Evolutionary conservation across 371 early-diverging fungal genomes (phyloP).

Genomic region (Mucor indicus): DNA sequence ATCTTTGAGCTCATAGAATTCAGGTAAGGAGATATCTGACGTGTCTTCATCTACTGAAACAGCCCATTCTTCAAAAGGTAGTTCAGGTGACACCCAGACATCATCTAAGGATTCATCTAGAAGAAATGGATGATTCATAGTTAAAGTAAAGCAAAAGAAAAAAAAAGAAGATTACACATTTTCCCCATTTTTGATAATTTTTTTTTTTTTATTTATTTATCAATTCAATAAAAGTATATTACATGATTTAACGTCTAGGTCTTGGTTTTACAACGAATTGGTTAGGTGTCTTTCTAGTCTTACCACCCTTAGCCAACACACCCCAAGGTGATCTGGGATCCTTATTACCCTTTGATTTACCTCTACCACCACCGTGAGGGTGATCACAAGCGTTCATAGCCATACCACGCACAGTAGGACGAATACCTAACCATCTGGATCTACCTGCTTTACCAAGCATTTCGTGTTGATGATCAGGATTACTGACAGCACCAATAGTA

Average conservation of each 20-base stretch:
- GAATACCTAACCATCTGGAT: conserved; percentile 77
- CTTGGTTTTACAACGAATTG: conserved; percentile 78
- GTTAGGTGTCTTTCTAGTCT: conserved; percentile 78
- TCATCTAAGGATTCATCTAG: too few species aligned
- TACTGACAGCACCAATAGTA: conserved; percentile 92
- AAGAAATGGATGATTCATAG: too few species aligned
- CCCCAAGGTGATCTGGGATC: conserved; percentile 95
- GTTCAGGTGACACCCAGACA: too few species aligned
- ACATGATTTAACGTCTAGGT: conserved; percentile 58
- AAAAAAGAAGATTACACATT: not conserved
- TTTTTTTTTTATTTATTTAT: conserved; percentile 5
- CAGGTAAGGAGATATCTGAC: too few species aligned
- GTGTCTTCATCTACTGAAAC: too few species aligned
- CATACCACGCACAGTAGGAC: conserved; percentile 98
- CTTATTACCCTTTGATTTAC: conserved; percentile 93
- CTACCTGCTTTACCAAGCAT: conserved; percentile 93
- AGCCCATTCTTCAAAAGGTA: not conserved
- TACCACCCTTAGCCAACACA: conserved; percentile 93
- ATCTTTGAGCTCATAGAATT: too few species aligned
- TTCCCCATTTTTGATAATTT: too few species aligned
- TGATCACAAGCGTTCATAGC: conserved; percentile 99
- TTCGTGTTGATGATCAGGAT: conserved; percentile 88
- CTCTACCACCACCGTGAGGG: conserved; percentile 99
- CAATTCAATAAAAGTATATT: not conserved
- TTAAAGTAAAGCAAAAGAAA: not conserved